Evolutionary conservation across 495 filamentous ascomycete genomes (phyloP), one percentile per base, ranked within the genome.

Genomic region (Aspergillus haitiensis): DNA sequence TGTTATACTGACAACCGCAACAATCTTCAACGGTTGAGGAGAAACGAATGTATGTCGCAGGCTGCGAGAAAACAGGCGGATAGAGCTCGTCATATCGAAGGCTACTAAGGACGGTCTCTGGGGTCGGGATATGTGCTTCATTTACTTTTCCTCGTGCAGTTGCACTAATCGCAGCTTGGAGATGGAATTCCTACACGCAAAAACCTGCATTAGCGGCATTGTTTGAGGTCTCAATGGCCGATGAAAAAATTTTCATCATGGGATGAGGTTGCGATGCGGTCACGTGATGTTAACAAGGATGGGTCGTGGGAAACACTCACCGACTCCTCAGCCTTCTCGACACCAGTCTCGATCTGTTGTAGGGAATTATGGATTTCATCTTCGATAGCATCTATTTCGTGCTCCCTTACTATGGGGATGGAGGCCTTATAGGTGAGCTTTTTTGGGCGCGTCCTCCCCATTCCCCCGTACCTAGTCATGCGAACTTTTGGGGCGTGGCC

Each of bases 21-120:
- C 88, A 93, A 71, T 98, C 94, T 76, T 98, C 94, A 50, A 98
- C 95, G 4, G 94, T 98, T 58, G 93, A 92, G 58, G 93, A 97
- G 78, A 96, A 98, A 70, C 94, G 91, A 68, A 98, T 97, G 75
- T 97, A 98, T 53, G 92, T 92, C 61, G 88, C 85, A 34, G 95
- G 91, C 68, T 94, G 86, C 68, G 84, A 82, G 75, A 92, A 96
- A 46, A 77, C 74, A 51, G 82, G 84, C 35, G 90, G 84, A 70
- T 98, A 98, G 53, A 97, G 83, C 61, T 88, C 80, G 66, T 93
- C 90, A 88, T 97, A 98, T 70, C 86, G 81, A 64, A 90, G 81
- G 54, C 81, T 82, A 68, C 88, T 91, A 67, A 78, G 74, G 62
- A 87, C 81, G 72, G 92, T 86, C 67, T 93, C 84, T 49, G 93